Evolutionary conservation across 148 eudicot genomes (phyloP).

Genomic region (Chenopodium berlandieri): DNA sequence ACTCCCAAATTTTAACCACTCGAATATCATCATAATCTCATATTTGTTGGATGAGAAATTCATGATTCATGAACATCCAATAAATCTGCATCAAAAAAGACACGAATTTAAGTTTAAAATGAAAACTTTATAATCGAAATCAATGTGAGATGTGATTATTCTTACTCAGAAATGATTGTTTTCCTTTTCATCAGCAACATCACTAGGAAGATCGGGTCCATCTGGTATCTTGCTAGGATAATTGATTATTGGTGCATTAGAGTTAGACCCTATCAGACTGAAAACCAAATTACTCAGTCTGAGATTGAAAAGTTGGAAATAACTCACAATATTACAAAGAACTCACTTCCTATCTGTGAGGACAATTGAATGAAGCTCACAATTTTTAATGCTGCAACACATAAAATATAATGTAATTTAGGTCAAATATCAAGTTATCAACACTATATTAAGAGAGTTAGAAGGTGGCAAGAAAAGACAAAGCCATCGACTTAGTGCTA

Average conservation of each 20-base stretch:
- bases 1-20: background rate
- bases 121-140: background rate
- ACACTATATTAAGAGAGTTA: background rate
- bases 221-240: conserved; percentile 75
- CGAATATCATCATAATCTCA: background rate
- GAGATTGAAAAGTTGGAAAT: background rate
- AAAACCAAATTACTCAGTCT: conserved; percentile 1
- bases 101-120: background rate
- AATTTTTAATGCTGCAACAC: conserved; percentile 71
- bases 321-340: background rate
- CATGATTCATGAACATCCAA: background rate
- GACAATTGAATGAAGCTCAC: conserved; percentile 89
- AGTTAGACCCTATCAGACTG: conserved; percentile 54
- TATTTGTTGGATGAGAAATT: background rate
- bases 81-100: background rate
- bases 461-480: too few species aligned
- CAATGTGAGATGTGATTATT: background rate
- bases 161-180: conserved; percentile 21
- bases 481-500: too few species aligned
- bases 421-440: background rate
- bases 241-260: conserved; percentile 50
- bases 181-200: conserved; percentile 38
- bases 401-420: conserved; percentile 14
- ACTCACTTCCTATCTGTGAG: conserved; percentile 64
- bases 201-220: conserved; percentile 62